phyloP scores from a whole-genome alignment of 1,284 basidiomycete species.

The Tilletia indica region DNA sequence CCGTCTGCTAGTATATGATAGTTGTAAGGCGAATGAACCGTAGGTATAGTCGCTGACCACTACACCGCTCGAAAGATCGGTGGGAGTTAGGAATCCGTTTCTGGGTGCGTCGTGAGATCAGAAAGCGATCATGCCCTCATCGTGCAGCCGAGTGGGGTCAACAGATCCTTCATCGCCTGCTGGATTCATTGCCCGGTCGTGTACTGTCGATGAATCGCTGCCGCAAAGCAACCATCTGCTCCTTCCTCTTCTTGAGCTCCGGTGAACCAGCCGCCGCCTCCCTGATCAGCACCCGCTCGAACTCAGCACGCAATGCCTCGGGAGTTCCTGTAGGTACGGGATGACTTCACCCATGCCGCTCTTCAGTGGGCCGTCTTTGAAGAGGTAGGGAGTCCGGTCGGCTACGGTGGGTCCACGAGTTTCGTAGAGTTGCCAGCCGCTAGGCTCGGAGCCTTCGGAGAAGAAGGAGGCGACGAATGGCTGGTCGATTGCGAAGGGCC shows the following conservation, averaged over 20 bases:
- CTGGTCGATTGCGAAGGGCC: conserved; percentile 6
- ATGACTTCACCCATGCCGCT: conserved; percentile 1
- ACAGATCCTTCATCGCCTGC: too few species aligned
- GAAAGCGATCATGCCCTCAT: too few species aligned
- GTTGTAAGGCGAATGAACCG: too few species aligned
- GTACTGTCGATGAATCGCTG: not conserved
- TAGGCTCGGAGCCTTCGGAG: not conserved
- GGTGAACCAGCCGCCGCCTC: conserved; percentile 1
- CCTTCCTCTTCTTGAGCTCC: not conserved
- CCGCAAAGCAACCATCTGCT: not conserved
- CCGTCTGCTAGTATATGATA: too few species aligned
- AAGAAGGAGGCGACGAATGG: not conserved
- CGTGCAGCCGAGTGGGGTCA: too few species aligned
- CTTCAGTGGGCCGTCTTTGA: not conserved
- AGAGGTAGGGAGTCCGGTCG: not conserved
- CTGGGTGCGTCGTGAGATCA: too few species aligned
- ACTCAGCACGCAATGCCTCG: not conserved
- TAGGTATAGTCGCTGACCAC: too few species aligned
- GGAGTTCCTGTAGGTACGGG: not conserved
- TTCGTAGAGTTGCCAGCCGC: not conserved
- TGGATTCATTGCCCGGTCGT: too few species aligned
- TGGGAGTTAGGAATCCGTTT: too few species aligned
- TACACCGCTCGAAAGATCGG: too few species aligned
- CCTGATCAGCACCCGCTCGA: not conserved
- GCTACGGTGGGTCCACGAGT: not conserved